Evolutionary conservation across 2,329 filamentous ascomycete species (phyloP), one percentile per base, ranked within the genome.

Genomic region (Paecilomyces sp.): DNA sequence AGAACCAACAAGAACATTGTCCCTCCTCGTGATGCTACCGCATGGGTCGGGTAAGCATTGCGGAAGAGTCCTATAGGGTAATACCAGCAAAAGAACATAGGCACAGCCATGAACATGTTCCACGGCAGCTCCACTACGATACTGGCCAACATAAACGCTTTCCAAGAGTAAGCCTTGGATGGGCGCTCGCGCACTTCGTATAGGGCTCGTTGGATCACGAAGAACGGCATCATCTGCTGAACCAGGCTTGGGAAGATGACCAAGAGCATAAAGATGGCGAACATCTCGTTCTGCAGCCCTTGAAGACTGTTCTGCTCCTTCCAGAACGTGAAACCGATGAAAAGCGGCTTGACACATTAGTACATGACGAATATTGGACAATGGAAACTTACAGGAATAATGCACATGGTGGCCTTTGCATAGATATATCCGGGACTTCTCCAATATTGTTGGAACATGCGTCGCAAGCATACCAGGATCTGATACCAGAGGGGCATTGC

Each of bases 371-470:
- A 18, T 18, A 47, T 47, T 11, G 41, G 15, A 8, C 9, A 7
- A 47, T 47, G 8, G 41, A 9, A 15, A 2, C 41, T 22, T 47
- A 47, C 41, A 18, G 41, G 41, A 18, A 47, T 8, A n/a, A 83
- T 77, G 70, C 87, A 91, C 22, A 95, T 85, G 1, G 82, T 79
- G 0, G 82, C 72, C 80, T 96, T 96, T 68, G 89, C 88, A 79
- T 94, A 95, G 74, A 96, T 92, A 79, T 96, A 96, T 4, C 87
- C 83, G 0, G 92, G 92, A 0, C 88, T 92, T 61, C 92, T 89
- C 91, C 92, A 96, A 81, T 94, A 95, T 73, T 96, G 91, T 70
- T 92, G 85, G 80, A 94, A 94, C 28, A 94, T 88, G 68, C 92
- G 90, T 64, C 83, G 73, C 18, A 85, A 82, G 59, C 91, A 89